phyloP scores from a whole-genome alignment of 495 filamentous ascomycete genomes.

The Mytilinidion resinicola region DNA sequence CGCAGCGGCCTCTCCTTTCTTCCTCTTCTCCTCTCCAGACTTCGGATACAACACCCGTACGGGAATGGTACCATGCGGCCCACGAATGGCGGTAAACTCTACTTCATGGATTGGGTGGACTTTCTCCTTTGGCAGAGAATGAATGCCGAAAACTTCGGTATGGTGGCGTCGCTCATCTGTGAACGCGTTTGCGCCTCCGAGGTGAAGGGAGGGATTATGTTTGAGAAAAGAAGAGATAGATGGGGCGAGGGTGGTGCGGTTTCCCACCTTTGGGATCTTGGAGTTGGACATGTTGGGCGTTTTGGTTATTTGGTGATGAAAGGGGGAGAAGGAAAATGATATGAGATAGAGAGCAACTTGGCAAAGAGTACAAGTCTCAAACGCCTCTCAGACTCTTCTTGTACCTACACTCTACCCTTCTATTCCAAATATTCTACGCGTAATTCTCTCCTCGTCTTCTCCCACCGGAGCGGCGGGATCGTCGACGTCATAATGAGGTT shows the following conservation, averaged over 20 bases:
- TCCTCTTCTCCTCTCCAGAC: constrained; percentile 2
- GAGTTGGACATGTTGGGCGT: neutral
- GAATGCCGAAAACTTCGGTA: constrained; percentile 33
- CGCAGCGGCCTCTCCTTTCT: constrained; percentile 12
- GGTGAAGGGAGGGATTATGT: constrained; percentile 7
- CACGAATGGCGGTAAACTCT: constrained; percentile 36
- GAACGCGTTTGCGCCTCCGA: constrained; percentile 26
- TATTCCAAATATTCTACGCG: no score
- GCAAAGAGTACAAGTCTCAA: no score
- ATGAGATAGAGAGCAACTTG: no score
- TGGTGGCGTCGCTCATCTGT: constrained; percentile 32
- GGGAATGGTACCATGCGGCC: constrained; percentile 36
- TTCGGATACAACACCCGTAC: constrained; percentile 33
- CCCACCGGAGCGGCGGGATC: no score
- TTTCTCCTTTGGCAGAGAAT: constrained; percentile 20
- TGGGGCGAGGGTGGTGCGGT: constrained; percentile 1
- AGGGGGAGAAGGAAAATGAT: no score
- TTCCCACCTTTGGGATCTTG: constrained; percentile 4
- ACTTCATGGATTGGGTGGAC: constrained; percentile 28
- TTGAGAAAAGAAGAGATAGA: constrained; percentile 9
- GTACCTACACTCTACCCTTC: no score
- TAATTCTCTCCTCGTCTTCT: no score
- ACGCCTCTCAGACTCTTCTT: no score
- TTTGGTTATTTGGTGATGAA: no score
- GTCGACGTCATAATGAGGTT: no score